A percentile compares a stretch with the other conserved stretches of the same genome.
phyloP scores from a whole-genome alignment of 805 yeast genomes.

The Wickerhamomyces bovis region DNA sequence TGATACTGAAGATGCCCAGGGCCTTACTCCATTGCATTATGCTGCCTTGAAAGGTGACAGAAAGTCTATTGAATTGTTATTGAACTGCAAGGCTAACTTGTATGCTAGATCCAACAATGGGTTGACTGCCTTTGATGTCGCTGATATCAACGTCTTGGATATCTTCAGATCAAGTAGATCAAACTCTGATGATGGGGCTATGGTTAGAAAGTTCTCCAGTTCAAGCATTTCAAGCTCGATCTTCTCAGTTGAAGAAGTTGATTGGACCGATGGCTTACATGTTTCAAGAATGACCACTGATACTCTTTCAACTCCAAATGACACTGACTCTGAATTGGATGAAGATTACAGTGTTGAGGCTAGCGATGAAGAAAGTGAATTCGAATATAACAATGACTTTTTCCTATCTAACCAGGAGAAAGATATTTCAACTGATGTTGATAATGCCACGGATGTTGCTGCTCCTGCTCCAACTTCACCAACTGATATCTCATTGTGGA shows the following conservation, averaged over 20 bases:
- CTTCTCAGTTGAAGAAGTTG: slow-evolving; percentile 26
- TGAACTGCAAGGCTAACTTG: slow-evolving; percentile 59
- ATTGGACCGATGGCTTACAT: slow-evolving; percentile 22
- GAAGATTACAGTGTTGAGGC: slow-evolving; percentile 16
- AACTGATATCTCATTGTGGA: slow-evolving; percentile 29
- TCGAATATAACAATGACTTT: slow-evolving; percentile 11
- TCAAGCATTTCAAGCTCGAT: slow-evolving; percentile 25
- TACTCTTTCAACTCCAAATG: slow-evolving; percentile 22
- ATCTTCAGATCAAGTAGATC: slow-evolving; percentile 19
- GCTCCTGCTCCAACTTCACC: slow-evolving; percentile 2
- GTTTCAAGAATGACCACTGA: slow-evolving; percentile 31
- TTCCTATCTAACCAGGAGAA: not conserved
- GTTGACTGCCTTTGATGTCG: slow-evolving; percentile 35
- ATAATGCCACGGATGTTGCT: not conserved
- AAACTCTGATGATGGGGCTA: not conserved
- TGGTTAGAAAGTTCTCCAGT: slow-evolving; percentile 21
- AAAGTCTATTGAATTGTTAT: slow-evolving; percentile 53
- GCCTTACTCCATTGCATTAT: slow-evolving; percentile 82
- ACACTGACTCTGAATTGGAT: slow-evolving; percentile 15
- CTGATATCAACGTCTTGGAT: slow-evolving; percentile 30
- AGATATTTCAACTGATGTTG: not conserved
- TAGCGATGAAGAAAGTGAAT: slow-evolving; percentile 26
- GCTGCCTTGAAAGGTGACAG: slow-evolving; percentile 75
- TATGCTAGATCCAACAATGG: slow-evolving; percentile 48
- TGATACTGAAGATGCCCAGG: slow-evolving; percentile 71